phyloP scores from a whole-genome alignment of 208 protist genomes.

The Sergeia podlipaevii region DNA sequence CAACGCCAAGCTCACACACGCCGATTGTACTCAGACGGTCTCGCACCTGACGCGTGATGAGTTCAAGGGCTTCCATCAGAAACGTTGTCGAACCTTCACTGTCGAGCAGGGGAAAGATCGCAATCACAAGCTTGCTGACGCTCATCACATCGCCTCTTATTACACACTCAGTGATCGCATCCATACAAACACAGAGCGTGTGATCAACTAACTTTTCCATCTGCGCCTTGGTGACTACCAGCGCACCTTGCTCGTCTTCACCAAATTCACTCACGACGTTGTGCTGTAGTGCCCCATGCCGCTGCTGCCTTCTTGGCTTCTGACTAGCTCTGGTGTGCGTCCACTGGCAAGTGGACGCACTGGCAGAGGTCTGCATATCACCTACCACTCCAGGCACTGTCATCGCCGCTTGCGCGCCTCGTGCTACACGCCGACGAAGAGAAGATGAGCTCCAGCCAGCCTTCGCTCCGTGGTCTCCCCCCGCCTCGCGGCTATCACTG shows the following conservation, averaged over 20 bases:
- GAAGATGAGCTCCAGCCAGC: too few relatives aligned
- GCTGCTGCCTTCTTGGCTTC: too few relatives aligned
- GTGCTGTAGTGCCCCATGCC: background rate
- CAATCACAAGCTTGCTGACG: conserved; percentile 15
- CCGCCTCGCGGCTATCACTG: too few relatives aligned
- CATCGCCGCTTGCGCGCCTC: too few relatives aligned
- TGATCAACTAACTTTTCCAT: conserved; percentile 10
- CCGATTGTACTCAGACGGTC: conserved; percentile 15
- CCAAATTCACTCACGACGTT: background rate
- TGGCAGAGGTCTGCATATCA: too few relatives aligned
- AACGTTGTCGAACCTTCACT: conserved; percentile 23
- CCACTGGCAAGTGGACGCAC: too few relatives aligned
- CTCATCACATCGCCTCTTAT: conserved; percentile 29
- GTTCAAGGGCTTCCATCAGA: conserved; percentile 27
- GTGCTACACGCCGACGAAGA: too few relatives aligned
- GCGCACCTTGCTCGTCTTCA: too few relatives aligned
- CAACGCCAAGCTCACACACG: background rate
- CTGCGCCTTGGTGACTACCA: background rate
- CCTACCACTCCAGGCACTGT: too few relatives aligned
- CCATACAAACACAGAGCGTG: conserved; percentile 30
- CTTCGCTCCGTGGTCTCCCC: too few relatives aligned
- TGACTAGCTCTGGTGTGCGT: too few relatives aligned
- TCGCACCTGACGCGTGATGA: conserved; percentile 21
- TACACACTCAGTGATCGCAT: conserved; percentile 31
- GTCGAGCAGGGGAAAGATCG: conserved; percentile 35